A percentile compares a stretch with the other conserved stretches of the same genome.
phyloP scores from a whole-genome alignment of 305 asterid genomes.

The Fraxinus xanthoxyloides region DNA sequence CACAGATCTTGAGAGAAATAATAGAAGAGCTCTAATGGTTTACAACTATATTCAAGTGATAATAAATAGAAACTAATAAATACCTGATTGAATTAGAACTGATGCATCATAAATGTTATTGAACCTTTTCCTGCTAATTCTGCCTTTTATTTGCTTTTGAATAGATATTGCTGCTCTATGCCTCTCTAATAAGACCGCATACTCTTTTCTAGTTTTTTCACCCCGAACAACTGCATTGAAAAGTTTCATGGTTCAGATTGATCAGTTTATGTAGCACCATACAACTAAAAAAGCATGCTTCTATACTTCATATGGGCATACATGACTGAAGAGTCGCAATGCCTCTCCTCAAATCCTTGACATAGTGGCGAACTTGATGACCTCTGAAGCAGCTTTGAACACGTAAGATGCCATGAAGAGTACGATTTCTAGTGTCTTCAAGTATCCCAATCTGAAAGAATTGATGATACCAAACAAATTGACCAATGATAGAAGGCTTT shows the following conservation, averaged over 20 bases:
- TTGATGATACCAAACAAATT: not conserved
- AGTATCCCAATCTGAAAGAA: slow-evolving; percentile 77
- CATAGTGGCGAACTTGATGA: slow-evolving; percentile 73
- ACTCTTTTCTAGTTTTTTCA: slow-evolving; percentile 71
- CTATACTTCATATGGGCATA: slow-evolving; percentile 26
- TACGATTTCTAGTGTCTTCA: slow-evolving; percentile 93
- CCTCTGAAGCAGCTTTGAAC: slow-evolving; percentile 99
- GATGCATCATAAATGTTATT: slow-evolving; percentile 49
- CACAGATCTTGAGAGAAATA: not conserved
- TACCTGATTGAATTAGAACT: slow-evolving; percentile 78
- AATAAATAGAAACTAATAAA: slow-evolving; percentile 1
- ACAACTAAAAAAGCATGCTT: not conserved
- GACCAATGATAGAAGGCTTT: not conserved
- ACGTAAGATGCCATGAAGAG: slow-evolving; percentile 91
- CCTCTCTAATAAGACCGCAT: slow-evolving; percentile 45
- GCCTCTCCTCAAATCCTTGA: slow-evolving; percentile 62
- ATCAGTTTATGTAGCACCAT: not conserved
- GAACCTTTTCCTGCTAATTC: slow-evolving; percentile 47
- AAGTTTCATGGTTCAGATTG: slow-evolving; percentile 15
- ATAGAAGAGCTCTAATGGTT: not conserved
- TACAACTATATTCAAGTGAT: slow-evolving; percentile 1
- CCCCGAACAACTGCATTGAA: slow-evolving; percentile 68
- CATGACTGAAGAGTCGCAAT: slow-evolving; percentile 80
- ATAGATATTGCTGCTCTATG: slow-evolving; percentile 76
- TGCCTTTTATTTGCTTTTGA: slow-evolving; percentile 68